A percentile compares a stretch with the other conserved stretches of the same genome.
Conservation (phyloP, 75 land plant genomes). For the Sequoia sempervirens region DNA sequence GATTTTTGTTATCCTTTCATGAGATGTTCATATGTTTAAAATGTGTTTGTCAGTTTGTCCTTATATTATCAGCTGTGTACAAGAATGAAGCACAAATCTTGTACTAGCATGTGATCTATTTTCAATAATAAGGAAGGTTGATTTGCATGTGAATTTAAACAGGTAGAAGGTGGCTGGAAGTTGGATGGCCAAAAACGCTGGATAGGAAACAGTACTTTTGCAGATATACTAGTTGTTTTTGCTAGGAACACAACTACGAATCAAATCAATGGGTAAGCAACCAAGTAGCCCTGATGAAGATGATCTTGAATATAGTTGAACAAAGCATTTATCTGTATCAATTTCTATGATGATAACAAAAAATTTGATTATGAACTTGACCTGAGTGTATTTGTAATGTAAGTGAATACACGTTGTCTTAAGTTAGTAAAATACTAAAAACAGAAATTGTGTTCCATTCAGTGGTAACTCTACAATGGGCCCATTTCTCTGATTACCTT, state of each 20-base stretch:
- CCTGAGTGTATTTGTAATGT: neutral
- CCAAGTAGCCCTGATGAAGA: neutral
- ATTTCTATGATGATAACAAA: neutral
- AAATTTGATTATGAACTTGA: neutral
- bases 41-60: neutral
- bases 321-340: neutral
- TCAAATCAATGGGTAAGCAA: slow-evolving; percentile 84
- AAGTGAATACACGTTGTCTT: neutral
- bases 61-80: neutral
- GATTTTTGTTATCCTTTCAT: neutral
- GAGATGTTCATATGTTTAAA: neutral
- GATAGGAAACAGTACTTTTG: slow-evolving; percentile 97
- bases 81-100: neutral
- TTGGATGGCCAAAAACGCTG: slow-evolving; percentile 94
- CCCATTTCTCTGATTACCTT: neutral
- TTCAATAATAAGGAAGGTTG: neutral
- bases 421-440: neutral
- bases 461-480: neutral
- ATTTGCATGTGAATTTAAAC: slow-evolving; percentile 1
- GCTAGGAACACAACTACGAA: slow-evolving; percentile 77
- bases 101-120: neutral
- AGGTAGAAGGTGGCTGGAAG: slow-evolving; percentile 91
- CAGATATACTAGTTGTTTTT: slow-evolving; percentile 79
- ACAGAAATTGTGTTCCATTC: neutral
- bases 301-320: neutral